A percentile compares a stretch with the other conserved stretches of the same genome.
Evolutionary conservation across 2,329 filamentous ascomycete genomes (phyloP).

Genomic region (Fusarium irregulare): DNA sequence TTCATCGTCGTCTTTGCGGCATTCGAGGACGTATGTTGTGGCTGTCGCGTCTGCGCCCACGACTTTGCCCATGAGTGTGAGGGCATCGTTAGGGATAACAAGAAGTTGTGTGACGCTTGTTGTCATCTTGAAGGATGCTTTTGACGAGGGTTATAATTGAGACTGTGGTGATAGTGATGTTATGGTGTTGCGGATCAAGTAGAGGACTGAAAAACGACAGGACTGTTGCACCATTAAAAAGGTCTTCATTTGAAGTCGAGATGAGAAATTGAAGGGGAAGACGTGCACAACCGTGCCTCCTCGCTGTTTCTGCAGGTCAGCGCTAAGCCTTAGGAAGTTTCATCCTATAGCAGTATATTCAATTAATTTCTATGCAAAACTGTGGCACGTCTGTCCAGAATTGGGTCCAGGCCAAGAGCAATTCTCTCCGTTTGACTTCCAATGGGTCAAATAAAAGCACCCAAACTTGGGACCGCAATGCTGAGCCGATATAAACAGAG

Average conservation of each 20-base stretch:
- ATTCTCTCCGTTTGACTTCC: not conserved
- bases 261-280: not conserved
- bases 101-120: slow-evolving; percentile 3
- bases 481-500: not conserved
- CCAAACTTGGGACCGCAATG: not conserved
- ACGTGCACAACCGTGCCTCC: not conserved
- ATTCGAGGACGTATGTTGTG: slow-evolving; percentile 2
- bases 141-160: not conserved
- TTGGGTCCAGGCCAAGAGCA: not conserved
- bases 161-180: no score
- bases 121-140: not conserved
- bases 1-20: not conserved
- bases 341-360: not conserved
- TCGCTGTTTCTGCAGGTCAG: not conserved
- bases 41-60: not conserved
- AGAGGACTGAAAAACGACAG: rapidly evolving
- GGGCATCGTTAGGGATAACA: not conserved
- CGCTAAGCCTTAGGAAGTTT: not conserved
- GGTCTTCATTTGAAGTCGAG: not conserved
- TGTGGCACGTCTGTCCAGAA: not conserved
- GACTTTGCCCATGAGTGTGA: not conserved
- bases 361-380: not conserved
- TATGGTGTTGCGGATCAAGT: no score
- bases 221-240: not conserved
- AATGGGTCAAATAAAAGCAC: not conserved